A percentile compares a stretch with the other conserved stretches of the same genome.
These are phyloP conservation scores for Acacia crassicarpa DNA, from an alignment of 306 rosid genomes.

Conservation along the genomic window DNA sequence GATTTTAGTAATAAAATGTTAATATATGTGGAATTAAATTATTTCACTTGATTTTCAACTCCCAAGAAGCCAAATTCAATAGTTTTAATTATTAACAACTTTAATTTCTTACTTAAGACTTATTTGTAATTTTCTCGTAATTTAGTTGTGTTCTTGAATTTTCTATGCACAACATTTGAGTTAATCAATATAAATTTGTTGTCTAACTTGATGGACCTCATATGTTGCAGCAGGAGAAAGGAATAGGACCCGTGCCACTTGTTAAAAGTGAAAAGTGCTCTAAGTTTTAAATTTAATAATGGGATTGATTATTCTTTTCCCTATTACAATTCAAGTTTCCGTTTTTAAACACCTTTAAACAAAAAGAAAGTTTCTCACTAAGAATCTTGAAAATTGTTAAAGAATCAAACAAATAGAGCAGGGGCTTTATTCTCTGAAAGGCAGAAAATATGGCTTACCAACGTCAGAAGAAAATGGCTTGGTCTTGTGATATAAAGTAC, in stretches of 20 bases:
- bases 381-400: not conserved
- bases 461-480: not conserved
- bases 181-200: too few relatives aligned
- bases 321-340: not conserved
- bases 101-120: too few relatives aligned
- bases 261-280: not conserved
- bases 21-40: too few relatives aligned
- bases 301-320: not conserved
- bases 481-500: not conserved
- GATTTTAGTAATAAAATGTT: too few relatives aligned
- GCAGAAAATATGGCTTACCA: too few relatives aligned
- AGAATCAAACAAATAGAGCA: not conserved
- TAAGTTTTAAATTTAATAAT: not conserved
- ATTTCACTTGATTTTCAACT: too few relatives aligned
- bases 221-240: too few relatives aligned
- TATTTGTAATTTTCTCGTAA: too few relatives aligned
- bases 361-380: not conserved
- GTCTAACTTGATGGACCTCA: not conserved
- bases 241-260: too few relatives aligned
- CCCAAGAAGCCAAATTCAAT: too few relatives aligned
- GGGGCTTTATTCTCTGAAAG: not conserved
- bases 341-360: not conserved
- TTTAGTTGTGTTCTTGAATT: too few relatives aligned
- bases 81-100: too few relatives aligned
- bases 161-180: not conserved